These are phyloP conservation scores for Boletus calvinii DNA, from an alignment of 1,284 basidiomycete species.

Conservation along the genomic window DNA sequence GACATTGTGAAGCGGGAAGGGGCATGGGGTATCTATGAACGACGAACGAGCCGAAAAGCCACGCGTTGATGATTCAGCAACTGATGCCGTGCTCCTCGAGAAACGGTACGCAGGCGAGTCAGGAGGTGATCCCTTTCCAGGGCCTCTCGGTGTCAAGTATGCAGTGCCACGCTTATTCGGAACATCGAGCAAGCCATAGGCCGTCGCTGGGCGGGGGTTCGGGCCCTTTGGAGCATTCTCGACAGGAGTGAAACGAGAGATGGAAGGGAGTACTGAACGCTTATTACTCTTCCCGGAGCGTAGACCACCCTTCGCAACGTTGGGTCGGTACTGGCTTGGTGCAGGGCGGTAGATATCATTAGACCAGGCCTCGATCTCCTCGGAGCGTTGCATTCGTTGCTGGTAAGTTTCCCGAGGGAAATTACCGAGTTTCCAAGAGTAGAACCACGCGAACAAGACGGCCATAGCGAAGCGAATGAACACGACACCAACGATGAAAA, in stretches of 20 bases:
- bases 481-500: conserved; percentile 98
- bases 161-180: conserved; percentile 62
- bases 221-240: conserved; percentile 65
- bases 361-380: conserved; percentile 95
- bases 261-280: conserved; percentile 69
- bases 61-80: conserved; percentile 41
- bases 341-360: conserved; percentile 95
- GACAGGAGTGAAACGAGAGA: conserved; percentile 84
- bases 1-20: conserved; percentile 89
- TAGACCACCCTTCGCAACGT: conserved; percentile 70
- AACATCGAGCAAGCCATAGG: conserved; percentile 72
- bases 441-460: conserved; percentile 96
- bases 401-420: conserved; percentile 94
- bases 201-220: conserved; percentile 66
- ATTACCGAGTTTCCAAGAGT: conserved; percentile 90
- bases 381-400: conserved; percentile 88
- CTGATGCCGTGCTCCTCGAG: conserved; percentile 82
- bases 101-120: conserved; percentile 74
- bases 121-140: conserved; percentile 63
- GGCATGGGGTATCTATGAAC: conserved; percentile 72
- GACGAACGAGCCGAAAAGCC: conserved; percentile 41
- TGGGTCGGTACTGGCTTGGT: conserved; percentile 89
- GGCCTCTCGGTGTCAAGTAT: conserved; percentile 51
- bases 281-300: conserved; percentile 54
- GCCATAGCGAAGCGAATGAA: conserved; percentile 96